These are phyloP conservation scores for Mycena latifolia DNA, from an alignment of 768 basidiomycete genomes.

Conservation along the genomic window DNA sequence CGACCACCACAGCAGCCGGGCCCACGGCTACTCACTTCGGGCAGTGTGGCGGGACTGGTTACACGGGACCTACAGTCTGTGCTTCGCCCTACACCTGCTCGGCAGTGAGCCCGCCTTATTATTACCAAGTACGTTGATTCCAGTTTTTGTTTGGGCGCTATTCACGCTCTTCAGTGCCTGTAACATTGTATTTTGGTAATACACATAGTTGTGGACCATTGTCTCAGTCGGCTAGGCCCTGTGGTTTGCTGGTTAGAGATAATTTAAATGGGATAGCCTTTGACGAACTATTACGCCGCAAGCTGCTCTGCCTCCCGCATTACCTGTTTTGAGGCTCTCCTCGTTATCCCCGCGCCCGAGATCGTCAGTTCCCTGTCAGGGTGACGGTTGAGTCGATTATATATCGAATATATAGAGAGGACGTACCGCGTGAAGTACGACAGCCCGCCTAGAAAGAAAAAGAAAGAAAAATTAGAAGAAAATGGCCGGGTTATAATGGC, in stretches of 20 bases:
- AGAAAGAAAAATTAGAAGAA: constrained; percentile 7
- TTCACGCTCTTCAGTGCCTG: constrained; percentile 37
- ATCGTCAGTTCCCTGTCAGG: constrained; percentile 76
- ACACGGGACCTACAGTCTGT: constrained; percentile 61
- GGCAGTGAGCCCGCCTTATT: constrained; percentile 64
- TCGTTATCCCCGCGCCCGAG: constrained; percentile 76
- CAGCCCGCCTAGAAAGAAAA: constrained; percentile 62
- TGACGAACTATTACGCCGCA: constrained; percentile 76
- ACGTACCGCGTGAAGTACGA: constrained; percentile 80
- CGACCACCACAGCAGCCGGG: constrained; percentile 51
- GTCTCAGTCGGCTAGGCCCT: constrained; percentile 18
- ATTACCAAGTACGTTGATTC: constrained; percentile 59
- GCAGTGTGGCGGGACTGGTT: constrained; percentile 66
- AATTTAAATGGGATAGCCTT: neutral
- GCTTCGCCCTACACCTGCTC: constrained; percentile 55
- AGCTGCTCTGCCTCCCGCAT: constrained; percentile 81
- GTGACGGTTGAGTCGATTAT: constrained; percentile 14
- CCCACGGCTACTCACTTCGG: constrained; percentile 59
- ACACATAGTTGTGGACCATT: neutral
- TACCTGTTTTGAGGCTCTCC: constrained; percentile 83
- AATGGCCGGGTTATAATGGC: neutral
- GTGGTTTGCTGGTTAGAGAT: constrained; percentile 6
- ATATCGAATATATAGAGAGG: constrained; percentile 18
- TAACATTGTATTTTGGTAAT: constrained; percentile 17
- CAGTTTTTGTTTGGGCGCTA: neutral